Evolutionary conservation across 108 stramenopile genomes (phyloP).

Genomic region (Stephanodiscus minutulus): DNA sequence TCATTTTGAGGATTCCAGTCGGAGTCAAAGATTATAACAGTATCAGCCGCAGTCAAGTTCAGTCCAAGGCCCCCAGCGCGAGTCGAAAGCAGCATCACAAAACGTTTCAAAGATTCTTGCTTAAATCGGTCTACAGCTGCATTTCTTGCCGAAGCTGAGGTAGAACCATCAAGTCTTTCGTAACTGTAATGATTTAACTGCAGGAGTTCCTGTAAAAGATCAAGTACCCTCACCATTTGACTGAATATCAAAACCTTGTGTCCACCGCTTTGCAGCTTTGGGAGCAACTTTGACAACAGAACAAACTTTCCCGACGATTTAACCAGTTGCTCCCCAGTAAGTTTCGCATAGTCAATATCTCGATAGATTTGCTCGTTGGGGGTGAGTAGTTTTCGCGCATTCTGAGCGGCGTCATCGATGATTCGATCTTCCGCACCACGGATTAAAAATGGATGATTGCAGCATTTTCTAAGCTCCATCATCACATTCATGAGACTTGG

Average conservation of each 20-base stretch:
- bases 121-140: constrained; percentile 92
- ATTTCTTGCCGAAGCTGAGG: constrained; percentile 84
- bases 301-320: constrained; percentile 92
- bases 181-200: constrained; percentile 77
- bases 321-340: constrained; percentile 84
- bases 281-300: constrained; percentile 86
- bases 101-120: constrained; percentile 75
- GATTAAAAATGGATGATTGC: constrained; percentile 93
- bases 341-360: constrained; percentile 57
- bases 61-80: constrained; percentile 90
- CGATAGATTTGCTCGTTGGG: constrained; percentile 21
- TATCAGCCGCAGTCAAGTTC: constrained; percentile 96
- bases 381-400: constrained; percentile 34
- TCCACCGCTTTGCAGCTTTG: constrained; percentile 84
- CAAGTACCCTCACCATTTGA: constrained; percentile 95
- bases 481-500: constrained; percentile 95
- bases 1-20: constrained; percentile 84
- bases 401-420: constrained; percentile 70
- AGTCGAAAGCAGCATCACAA: constrained; percentile 95
- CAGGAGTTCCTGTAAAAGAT: constrained; percentile 92
- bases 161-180: constrained; percentile 89
- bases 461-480: constrained; percentile 98
- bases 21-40: constrained; percentile 91
- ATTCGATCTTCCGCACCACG: constrained; percentile 86
- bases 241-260: constrained; percentile 94